Evolutionary conservation across 1,284 basidiomycete genomes (phyloP).

Genomic region (Moesziomyces antarcticus): DNA sequence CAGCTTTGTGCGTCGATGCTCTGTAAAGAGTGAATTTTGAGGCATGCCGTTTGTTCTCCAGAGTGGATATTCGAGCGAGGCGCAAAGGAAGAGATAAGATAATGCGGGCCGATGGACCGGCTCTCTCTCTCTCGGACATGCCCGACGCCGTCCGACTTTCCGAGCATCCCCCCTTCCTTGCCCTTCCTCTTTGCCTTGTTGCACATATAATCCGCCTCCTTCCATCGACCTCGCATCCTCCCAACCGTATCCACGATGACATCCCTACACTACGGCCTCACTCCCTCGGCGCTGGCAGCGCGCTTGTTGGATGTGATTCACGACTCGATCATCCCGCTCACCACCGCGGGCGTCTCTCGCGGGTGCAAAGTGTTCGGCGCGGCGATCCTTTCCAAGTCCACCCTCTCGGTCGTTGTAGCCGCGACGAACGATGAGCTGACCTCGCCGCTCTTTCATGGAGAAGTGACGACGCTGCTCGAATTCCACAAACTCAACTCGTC

Average conservation of each 20-base stretch:
- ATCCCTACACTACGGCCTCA: conserved; percentile 3
- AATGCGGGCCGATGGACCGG: background rate
- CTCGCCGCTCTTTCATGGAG: conserved; percentile 26
- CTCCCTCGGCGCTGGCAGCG: conserved; percentile 3
- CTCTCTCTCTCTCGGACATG: conserved; percentile 5
- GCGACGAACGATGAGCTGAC: conserved; percentile 32
- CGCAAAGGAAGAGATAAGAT: conserved; percentile 12
- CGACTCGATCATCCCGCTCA: conserved; percentile 18
- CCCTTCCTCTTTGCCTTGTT: too few relatives aligned
- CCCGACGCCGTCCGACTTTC: conserved; percentile 18
- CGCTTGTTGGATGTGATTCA: conserved; percentile 11
- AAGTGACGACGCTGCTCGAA: conserved; percentile 12
- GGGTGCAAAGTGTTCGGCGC: conserved; percentile 43
- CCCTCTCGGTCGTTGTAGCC: conserved; percentile 3
- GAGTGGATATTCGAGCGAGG: too few relatives aligned
- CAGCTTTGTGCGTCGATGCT: too few relatives aligned
- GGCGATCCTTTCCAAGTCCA: conserved; percentile 20
- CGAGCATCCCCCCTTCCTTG: conserved; percentile 5
- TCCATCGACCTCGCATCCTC: background rate
- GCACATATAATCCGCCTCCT: background rate
- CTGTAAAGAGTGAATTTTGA: too few relatives aligned
- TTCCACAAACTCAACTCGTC: conserved; percentile 9
- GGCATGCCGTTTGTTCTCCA: too few relatives aligned
- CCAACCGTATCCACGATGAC: background rate
- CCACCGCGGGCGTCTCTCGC: conserved; percentile 3